Base-by-base conservation (phyloP, 2,329 filamentous ascomycete genomes). In the Ophiocordyceps robertsii region DNA sequence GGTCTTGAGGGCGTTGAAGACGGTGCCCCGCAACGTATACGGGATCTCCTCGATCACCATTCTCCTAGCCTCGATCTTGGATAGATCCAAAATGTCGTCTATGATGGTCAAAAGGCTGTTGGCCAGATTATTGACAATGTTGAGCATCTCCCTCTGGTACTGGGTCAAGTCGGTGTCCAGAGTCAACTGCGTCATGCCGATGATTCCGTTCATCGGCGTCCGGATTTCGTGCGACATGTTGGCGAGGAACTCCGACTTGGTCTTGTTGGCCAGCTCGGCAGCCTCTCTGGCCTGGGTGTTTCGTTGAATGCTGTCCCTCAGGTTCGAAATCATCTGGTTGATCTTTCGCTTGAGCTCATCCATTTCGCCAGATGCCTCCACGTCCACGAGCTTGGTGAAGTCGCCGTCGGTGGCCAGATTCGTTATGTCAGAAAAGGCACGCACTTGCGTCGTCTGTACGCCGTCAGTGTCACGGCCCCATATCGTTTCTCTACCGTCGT, bases 191-290 rank as follows among this genome's bases (percentile, higher is more conserved):
- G 89, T 95, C 90, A 96, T 95, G 56, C 89, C 89, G 52, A 95
- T 95, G 58, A 95, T 95, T 53, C 89, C 89, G 67, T 95, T 95
- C 75, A 95, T 95, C 1, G 88, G 92, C 31, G 92, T 98, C 59
- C 90, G 78, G 53, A 96, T 96, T 64, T 96, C 90, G 73, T 96
- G 90, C 38, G 86, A 94, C 90, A 96, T 96, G 61, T 98, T 98
- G 46, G 92, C 92, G 46, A 98, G 69, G 69, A 98, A 98, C 58
- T 96, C 92, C 10, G 90, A 95, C 59, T 98, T 98, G 36, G 90
- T 96, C 66, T 93, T 90, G 69, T 95, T 96, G 49, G 92, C 92
- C 59, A 95, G 69, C 61, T 98, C 92, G 55, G 92, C 92, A 38
- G 90, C 89, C 63, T 96, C 90, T 63, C 92, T 84, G 44, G 92